Conservation (phyloP, 202 grass and related monocot species). For the Bolboschoenoplectus hybrid region DNA sequence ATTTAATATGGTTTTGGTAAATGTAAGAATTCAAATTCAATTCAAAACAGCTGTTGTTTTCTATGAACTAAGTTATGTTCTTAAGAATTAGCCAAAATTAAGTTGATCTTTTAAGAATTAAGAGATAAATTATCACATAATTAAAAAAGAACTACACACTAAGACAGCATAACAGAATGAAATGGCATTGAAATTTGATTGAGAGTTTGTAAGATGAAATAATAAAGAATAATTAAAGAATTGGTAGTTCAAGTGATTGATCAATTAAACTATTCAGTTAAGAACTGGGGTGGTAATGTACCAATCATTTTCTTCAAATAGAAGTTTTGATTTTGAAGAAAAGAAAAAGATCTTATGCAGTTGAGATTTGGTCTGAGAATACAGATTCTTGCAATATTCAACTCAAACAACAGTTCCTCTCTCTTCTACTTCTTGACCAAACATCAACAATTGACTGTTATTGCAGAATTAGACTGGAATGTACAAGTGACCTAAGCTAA, state of each 20-base stretch:
- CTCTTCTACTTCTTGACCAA: constrained; percentile 7
- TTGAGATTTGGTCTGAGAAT: background rate
- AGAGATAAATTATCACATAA: background rate
- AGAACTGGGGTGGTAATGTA: background rate
- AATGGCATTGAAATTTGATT: background rate
- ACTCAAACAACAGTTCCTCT: background rate
- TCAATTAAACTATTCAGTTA: background rate
- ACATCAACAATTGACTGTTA: background rate
- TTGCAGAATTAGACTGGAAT: background rate
- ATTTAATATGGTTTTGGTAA: background rate
- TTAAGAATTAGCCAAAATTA: constrained; percentile 2
- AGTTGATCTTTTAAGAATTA: background rate
- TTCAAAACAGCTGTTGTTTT: constrained; percentile 14
- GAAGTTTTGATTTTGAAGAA: constrained; percentile 7
- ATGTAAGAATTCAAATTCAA: background rate
- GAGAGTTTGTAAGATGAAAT: background rate
- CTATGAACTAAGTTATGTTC: background rate
- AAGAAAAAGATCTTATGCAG: constrained; percentile 5
- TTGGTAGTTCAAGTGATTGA: background rate
- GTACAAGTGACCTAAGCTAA: constrained; percentile 13
- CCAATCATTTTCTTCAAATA: constrained; percentile 29
- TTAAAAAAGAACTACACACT: background rate
- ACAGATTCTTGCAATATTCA: background rate
- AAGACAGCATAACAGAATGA: constrained; percentile 2
- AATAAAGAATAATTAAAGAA: background rate